phyloP scores from a whole-genome alignment of 1,139 yeast genomes.

The Lodderomyces elongisporus region DNA sequence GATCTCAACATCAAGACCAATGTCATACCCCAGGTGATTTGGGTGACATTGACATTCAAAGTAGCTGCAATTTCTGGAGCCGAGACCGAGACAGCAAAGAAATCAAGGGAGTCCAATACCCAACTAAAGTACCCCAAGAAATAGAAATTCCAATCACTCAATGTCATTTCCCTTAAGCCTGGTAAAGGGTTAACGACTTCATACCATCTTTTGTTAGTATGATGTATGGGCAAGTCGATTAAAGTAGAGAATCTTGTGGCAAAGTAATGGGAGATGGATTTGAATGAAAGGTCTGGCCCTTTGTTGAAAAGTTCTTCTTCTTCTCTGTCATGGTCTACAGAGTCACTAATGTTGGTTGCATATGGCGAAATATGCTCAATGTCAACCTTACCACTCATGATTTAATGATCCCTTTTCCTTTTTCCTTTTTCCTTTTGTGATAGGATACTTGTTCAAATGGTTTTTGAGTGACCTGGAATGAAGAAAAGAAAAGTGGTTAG shows the following conservation, averaged over 20 bases:
- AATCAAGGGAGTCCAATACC: conserved; percentile 80
- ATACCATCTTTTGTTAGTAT: conserved; percentile 15
- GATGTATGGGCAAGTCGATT: no score
- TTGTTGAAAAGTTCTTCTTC: conserved; percentile 16
- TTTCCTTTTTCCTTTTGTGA: no score
- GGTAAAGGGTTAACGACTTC: conserved; percentile 29
- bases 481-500: no score
- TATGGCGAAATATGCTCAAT: conserved; percentile 7
- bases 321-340: conserved; percentile 9
- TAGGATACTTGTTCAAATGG: no score
- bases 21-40: conserved; percentile 77
- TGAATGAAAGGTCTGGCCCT: conserved; percentile 23
- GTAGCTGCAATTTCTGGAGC: conserved; percentile 52
- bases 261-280: conserved; percentile 21
- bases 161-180: conserved; percentile 23
- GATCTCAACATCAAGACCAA: conserved; percentile 74
- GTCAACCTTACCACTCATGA: conserved; percentile 8
- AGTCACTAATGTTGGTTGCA: neutral
- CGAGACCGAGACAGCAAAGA: conserved; percentile 63
- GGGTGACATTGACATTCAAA: conserved; percentile 45
- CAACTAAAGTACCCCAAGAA: conserved; percentile 63
- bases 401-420: no score
- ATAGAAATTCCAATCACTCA: conserved; percentile 52
- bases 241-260: conserved; percentile 23
- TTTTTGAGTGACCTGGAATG: neutral